A percentile compares a stretch with the other conserved stretches of the same genome.
Evolutionary conservation across 495 filamentous ascomycete genomes (phyloP).

Genomic region (Entonaema liquescens): DNA sequence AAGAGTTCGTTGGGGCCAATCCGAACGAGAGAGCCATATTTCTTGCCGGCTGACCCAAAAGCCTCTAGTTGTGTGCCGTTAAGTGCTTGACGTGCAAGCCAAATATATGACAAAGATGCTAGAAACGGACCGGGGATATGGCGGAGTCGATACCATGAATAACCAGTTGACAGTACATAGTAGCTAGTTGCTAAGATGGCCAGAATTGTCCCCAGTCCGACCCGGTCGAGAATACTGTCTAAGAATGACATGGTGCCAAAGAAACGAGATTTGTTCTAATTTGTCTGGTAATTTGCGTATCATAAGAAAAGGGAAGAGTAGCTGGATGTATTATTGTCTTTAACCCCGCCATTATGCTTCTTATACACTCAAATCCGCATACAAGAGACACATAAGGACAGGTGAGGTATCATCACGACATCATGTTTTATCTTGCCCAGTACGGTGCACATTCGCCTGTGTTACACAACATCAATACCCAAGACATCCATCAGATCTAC

Average conservation of each 20-base stretch:
- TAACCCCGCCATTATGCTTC: too few relatives aligned
- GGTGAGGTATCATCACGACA: too few relatives aligned
- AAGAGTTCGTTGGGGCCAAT: conserved; percentile 54
- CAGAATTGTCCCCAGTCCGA: not conserved
- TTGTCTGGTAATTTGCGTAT: not conserved
- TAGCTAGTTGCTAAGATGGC: conserved; percentile 7
- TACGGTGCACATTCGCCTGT: too few relatives aligned
- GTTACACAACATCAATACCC: too few relatives aligned
- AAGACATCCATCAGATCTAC: too few relatives aligned
- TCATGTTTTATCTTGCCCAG: too few relatives aligned
- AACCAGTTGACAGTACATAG: conserved; percentile 24
- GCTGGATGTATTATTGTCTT: too few relatives aligned
- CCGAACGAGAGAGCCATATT: conserved; percentile 52
- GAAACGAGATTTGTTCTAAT: not conserved
- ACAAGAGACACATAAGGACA: too few relatives aligned
- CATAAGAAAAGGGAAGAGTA: too few relatives aligned
- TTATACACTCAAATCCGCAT: too few relatives aligned
- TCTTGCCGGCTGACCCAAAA: conserved; percentile 20
- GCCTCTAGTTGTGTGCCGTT: conserved; percentile 36
- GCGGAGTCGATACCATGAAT: conserved; percentile 38
- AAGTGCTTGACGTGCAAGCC: conserved; percentile 30
- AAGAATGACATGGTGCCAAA: conserved; percentile 1
- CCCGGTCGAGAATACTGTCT: not conserved
- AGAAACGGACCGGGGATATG: conserved; percentile 45
- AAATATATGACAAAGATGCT: conserved; percentile 42